These are phyloP conservation scores for Orychophragmus violaceus DNA, from an alignment of 345 rosid genomes.

Conservation along the genomic window DNA sequence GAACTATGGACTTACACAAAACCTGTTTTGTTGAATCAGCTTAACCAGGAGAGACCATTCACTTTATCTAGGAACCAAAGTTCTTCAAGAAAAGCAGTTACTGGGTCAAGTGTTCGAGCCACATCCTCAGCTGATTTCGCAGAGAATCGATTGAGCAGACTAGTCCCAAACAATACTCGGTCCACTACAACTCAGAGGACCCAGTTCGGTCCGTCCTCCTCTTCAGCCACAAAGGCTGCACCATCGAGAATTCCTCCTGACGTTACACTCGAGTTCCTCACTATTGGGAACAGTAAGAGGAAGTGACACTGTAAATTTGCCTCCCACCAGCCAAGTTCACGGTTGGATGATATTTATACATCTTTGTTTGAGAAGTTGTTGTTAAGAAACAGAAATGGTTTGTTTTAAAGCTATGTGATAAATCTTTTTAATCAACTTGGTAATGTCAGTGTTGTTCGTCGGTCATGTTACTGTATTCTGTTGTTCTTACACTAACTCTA, in stretches of 20 bases:
- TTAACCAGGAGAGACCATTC: conserved; percentile 56
- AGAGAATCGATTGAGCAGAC: conserved; percentile 52
- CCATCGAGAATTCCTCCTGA: conserved; percentile 50
- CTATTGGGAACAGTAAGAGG: conserved; percentile 44
- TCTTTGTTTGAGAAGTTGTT: background rate
- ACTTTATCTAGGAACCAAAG: conserved; percentile 59
- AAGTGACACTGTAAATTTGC: conserved; percentile 3
- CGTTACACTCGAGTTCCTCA: conserved; percentile 65
- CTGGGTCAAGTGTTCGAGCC: conserved; percentile 50
- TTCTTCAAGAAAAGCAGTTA: conserved; percentile 58
- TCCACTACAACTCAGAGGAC: conserved; percentile 58
- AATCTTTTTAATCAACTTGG: too few species aligned
- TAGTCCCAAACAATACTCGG: conserved; percentile 54
- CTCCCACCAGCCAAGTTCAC: too few species aligned
- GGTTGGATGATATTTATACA: background rate
- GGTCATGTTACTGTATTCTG: too few species aligned
- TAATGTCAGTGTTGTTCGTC: too few species aligned
- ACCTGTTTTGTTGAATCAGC: conserved; percentile 32
- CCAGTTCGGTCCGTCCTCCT: conserved; percentile 54
- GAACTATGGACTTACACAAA: background rate
- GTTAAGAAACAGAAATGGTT: too few species aligned
- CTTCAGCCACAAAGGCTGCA: conserved; percentile 48
- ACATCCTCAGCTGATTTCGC: conserved; percentile 72
- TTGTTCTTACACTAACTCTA: too few species aligned
- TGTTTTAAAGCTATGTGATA: too few species aligned